Evolutionary conservation across 2,329 filamentous ascomycete species (phyloP).

Genomic region (Colletotrichum sp.): DNA sequence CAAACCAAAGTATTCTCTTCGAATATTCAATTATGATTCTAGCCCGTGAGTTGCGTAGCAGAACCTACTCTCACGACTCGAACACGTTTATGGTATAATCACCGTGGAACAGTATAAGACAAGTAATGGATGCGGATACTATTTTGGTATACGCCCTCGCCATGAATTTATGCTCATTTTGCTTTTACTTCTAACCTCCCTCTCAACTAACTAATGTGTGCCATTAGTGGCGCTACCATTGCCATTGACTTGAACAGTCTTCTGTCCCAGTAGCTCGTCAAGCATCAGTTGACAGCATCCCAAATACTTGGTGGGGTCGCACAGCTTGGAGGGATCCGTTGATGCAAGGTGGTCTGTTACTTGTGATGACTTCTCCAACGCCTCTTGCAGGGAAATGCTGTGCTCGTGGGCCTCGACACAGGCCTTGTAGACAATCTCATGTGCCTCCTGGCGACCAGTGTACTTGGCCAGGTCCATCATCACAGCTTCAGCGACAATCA

Average conservation of each 20-base stretch:
- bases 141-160: neutral
- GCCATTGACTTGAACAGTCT: neutral
- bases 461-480: slow-evolving; percentile 63
- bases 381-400: slow-evolving; percentile 44
- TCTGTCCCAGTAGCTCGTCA: slow-evolving; percentile 11
- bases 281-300: slow-evolving; percentile 21
- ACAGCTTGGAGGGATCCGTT: slow-evolving; percentile 25
- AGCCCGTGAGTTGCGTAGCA: neutral
- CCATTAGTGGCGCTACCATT: neutral
- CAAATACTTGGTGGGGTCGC: slow-evolving; percentile 19
- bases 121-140: neutral
- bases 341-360: slow-evolving; percentile 42
- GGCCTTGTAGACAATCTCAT: slow-evolving; percentile 60
- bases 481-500: slow-evolving; percentile 63
- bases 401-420: slow-evolving; percentile 54
- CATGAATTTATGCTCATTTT: neutral
- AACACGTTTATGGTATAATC: neutral
- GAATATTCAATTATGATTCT: neutral
- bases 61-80: neutral
- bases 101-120: neutral
- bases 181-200: neutral
- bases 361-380: slow-evolving; percentile 39
- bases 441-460: slow-evolving; percentile 55
- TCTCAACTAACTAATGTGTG: neutral
- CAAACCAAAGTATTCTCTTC: neutral